Evolutionary conservation across 768 basidiomycete genomes (phyloP), one percentile per base, ranked within the genome.

Genomic region (Termitomyces sp.): DNA sequence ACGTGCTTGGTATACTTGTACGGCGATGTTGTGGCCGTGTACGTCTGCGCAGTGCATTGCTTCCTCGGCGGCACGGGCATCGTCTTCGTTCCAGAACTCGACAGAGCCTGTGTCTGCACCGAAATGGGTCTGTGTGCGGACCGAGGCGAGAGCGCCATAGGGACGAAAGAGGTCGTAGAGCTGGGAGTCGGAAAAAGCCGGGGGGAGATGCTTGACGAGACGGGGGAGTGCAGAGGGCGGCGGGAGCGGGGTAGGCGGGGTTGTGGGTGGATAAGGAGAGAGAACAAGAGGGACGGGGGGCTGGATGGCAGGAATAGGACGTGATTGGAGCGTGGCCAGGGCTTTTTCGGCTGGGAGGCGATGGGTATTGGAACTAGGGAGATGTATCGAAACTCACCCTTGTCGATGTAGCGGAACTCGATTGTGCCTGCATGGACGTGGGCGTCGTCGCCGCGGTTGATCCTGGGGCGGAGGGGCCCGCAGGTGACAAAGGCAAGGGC

Each of bases 21-120:
- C 88, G 7, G 88, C 84, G 57, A 93, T 93, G 64, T 91, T 91
- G 64, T 88, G 86, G 11, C 89, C 91, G 39, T 88, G 88, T 13
- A 94, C 74, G 40, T 94, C 90, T 15, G 85, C 81, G 60, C 89
- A 92, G 69, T 93, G 90, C 82, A 94, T 78, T 2, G 85, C 84
- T 38, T 87, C 85, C 64, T 94, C 90, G 0, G 89, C 91, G 22
- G 78, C 73, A 23, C 82, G 79, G 7, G 89, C 91, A 63, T 94
- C 91, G 35, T 89, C 88, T 67, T 94, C 92, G 53, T 86, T 81
- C 89, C 89, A 93, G 67, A 89, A 94, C 67, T 94, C 89, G 39
- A 93, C 78, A 49, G 90, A 79, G 46, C 84, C 91, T 0, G 84
- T 87, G 68, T 91, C 90, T 38, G 82, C 77, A 20, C 88, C 89